A percentile compares a stretch with the other conserved stretches of the same genome.
These are phyloP conservation scores for Rhizopogon salebrosus DNA, from an alignment of 768 basidiomycete species.

Conservation along the genomic window DNA sequence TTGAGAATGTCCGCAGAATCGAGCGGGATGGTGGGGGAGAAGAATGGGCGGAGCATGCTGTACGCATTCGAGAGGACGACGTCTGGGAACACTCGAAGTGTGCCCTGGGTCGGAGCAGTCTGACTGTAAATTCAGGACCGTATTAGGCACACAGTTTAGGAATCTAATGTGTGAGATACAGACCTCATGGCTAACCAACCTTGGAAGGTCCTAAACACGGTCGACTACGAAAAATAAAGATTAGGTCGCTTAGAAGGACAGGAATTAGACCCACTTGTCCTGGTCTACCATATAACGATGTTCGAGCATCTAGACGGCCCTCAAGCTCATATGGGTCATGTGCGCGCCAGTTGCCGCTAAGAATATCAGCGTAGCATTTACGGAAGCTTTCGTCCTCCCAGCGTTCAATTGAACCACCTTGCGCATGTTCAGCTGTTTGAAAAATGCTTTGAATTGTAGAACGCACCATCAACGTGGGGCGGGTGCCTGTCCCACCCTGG, in stretches of 20 bases:
- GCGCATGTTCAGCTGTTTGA: neutral
- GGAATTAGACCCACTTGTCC: constrained; percentile 34
- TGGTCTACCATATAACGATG: constrained; percentile 57
- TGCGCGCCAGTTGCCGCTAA: constrained; percentile 54
- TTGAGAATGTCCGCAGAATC: constrained; percentile 39
- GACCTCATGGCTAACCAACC: constrained; percentile 73
- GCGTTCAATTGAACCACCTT: constrained; percentile 71
- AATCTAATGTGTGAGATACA: neutral
- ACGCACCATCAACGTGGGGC: constrained; percentile 48
- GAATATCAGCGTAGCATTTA: constrained; percentile 55
- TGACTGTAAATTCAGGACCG: constrained; percentile 34
- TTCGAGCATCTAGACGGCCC: constrained; percentile 54
- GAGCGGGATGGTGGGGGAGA: constrained; percentile 42
- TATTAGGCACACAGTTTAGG: neutral
- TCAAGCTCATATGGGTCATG: constrained; percentile 67
- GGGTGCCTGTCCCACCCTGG: constrained; percentile 48
- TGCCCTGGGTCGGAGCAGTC: constrained; percentile 67
- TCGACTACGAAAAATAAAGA: constrained; percentile 29
- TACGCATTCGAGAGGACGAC: constrained; percentile 66
- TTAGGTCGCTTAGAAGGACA: neutral
- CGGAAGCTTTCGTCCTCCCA: constrained; percentile 63
- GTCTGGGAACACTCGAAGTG: constrained; percentile 63
- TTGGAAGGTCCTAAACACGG: constrained; percentile 61
- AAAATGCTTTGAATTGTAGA: constrained; percentile 14
- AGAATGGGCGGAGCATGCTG: constrained; percentile 73